Evolutionary conservation across 192 early-diverging fungal species (phyloP).

Genomic region (Allomyces javanicus): DNA sequence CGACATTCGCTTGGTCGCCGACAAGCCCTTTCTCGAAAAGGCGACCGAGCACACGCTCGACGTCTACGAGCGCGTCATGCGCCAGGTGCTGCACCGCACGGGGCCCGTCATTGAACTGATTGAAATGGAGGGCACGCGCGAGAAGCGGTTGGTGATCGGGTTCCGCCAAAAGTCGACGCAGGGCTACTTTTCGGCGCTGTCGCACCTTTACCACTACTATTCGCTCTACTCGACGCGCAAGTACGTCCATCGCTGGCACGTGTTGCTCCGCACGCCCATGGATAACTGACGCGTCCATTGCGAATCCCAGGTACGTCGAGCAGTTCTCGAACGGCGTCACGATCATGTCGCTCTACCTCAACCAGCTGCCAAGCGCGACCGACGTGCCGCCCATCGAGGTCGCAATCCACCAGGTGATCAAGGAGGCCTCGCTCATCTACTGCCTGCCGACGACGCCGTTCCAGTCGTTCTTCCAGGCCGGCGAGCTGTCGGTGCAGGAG

Average conservation of each 20-base stretch:
- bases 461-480: slow-evolving; percentile 81
- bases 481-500: slow-evolving; percentile 85
- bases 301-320: slow-evolving; percentile 23
- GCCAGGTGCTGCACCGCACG: slow-evolving; percentile 58
- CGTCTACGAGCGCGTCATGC: slow-evolving; percentile 73
- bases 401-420: slow-evolving; percentile 80
- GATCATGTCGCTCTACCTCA: slow-evolving; percentile 78
- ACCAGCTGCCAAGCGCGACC: slow-evolving; percentile 48
- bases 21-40: slow-evolving; percentile 84
- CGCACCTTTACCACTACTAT: slow-evolving; percentile 97
- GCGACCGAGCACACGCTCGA: slow-evolving; percentile 77
- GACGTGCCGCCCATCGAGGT: slow-evolving; percentile 66
- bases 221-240: slow-evolving; percentile 59
- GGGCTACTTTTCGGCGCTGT: slow-evolving; percentile 81
- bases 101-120: slow-evolving; percentile 87
- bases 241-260: not conserved
- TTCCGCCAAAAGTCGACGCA: slow-evolving; percentile 78
- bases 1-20: slow-evolving; percentile 72
- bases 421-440: slow-evolving; percentile 91
- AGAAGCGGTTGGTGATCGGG: slow-evolving; percentile 81
- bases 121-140: slow-evolving; percentile 68
- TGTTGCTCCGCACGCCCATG: too few species aligned
- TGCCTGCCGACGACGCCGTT: slow-evolving; percentile 88
- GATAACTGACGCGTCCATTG: too few species aligned
- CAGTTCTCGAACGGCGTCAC: slow-evolving; percentile 98